Conservation (phyloP, 192 early-diverging fungal species). For the Mortierella hygrophila region DNA sequence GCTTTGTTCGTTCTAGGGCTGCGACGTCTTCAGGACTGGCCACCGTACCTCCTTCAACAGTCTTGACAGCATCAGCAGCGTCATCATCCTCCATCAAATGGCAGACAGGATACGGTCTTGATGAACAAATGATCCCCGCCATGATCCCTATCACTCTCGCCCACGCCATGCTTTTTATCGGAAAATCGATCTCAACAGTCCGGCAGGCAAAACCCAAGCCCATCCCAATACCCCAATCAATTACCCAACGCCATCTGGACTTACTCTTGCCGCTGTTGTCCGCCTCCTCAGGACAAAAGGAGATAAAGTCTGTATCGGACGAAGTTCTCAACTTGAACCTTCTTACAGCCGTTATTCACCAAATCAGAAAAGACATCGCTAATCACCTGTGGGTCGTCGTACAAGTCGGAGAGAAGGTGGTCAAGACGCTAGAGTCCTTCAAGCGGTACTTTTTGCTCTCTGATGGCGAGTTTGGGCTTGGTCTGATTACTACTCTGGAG, state of each 20-base stretch:
- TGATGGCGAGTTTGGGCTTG: conserved; percentile 70
- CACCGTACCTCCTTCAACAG: neutral
- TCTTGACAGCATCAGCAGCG: neutral
- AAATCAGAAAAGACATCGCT: conserved; percentile 67
- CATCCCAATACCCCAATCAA: conserved; percentile 32
- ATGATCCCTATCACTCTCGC: conserved; percentile 67
- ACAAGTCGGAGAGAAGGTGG: conserved; percentile 71
- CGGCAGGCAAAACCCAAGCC: conserved; percentile 54
- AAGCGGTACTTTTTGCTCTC: conserved; percentile 72
- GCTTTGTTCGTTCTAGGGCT: neutral
- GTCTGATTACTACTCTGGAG: conserved; percentile 68
- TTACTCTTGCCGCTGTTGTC: conserved; percentile 19
- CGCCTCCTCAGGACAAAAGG: conserved; percentile 16
- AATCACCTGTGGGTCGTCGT: conserved; percentile 75
- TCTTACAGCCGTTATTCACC: conserved; percentile 51
- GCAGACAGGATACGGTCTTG: conserved; percentile 64
- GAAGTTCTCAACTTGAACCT: conserved; percentile 57
- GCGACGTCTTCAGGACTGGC: neutral
- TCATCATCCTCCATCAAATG: conserved; percentile 39
- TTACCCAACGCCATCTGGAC: conserved; percentile 34
- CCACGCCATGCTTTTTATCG: conserved; percentile 76
- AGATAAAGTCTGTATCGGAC: conserved; percentile 30
- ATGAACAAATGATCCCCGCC: conserved; percentile 58
- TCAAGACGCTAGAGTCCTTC: conserved; percentile 70
- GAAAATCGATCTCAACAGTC: conserved; percentile 73